A percentile compares a stretch with the other conserved stretches of the same genome.
phyloP scores from a whole-genome alignment of 192 early-diverging fungal species.

The Coemansia sp. region DNA sequence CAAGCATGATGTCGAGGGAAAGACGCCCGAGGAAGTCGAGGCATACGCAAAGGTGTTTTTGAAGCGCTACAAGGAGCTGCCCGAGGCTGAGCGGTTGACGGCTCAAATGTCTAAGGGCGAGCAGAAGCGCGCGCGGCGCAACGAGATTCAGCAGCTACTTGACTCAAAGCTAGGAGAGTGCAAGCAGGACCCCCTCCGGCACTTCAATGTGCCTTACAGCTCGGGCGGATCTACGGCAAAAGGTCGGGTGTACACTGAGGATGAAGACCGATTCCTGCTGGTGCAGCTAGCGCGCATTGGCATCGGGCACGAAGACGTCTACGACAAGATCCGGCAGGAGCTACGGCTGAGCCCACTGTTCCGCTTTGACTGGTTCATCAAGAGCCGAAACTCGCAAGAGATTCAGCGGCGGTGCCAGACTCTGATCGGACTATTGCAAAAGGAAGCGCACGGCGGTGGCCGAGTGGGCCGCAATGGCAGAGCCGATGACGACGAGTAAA shows the following conservation, averaged over 20 bases:
- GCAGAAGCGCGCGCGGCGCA: constrained; percentile 70
- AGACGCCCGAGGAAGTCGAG: constrained; percentile 82
- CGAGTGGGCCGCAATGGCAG: constrained; percentile 21
- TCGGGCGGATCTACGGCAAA: constrained; percentile 68
- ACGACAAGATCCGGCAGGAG: constrained; percentile 89
- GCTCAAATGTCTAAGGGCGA: constrained; percentile 91
- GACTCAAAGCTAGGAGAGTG: constrained; percentile 69
- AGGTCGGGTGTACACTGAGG: constrained; percentile 88
- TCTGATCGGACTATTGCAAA: constrained; percentile 62
- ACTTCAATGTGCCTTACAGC: constrained; percentile 87
- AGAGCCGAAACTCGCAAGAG: constrained; percentile 87
- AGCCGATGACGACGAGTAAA: constrained; percentile 14
- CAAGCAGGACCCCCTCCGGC: constrained; percentile 80
- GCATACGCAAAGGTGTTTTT: constrained; percentile 88
- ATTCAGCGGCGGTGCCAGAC: constrained; percentile 83
- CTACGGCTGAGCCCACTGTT: constrained; percentile 81
- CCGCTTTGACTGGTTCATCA: constrained; percentile 98
- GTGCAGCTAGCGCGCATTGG: constrained; percentile 87
- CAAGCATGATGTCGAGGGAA: constrained; percentile 88
- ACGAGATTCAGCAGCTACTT: constrained; percentile 82
- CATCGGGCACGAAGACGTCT: constrained; percentile 88
- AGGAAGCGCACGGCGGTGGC: constrained; percentile 32
- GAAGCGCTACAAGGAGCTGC: constrained; percentile 83
- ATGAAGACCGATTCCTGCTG: constrained; percentile 96
- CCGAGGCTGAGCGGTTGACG: constrained; percentile 85